These are phyloP conservation scores for Mrakia gelida DNA, from an alignment of 768 basidiomycete species.

Conservation along the genomic window DNA sequence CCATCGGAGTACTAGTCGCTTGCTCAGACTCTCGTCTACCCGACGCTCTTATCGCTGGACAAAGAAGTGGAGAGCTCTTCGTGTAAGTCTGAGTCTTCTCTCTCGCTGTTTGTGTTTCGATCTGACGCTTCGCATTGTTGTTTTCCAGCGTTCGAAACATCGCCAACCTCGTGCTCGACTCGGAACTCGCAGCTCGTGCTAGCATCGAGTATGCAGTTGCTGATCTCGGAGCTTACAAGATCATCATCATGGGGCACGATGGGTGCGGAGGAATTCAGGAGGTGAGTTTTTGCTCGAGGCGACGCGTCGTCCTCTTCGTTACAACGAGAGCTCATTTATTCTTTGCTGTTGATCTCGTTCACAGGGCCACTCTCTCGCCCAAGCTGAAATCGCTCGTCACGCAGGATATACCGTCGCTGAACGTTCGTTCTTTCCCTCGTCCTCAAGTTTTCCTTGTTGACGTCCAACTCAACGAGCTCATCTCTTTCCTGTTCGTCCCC, in stretches of 20 bases:
- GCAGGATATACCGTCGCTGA: slow-evolving; percentile 13
- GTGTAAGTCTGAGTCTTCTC: neutral
- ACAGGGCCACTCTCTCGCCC: neutral
- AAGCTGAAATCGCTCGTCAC: slow-evolving; percentile 5
- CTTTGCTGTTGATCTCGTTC: neutral
- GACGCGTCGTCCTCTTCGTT: neutral
- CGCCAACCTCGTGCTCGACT: slow-evolving; percentile 16
- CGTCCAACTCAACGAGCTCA: neutral
- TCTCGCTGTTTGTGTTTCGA: no score
- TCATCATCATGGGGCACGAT: slow-evolving; percentile 14
- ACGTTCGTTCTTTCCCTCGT: neutral
- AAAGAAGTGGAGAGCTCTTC: neutral
- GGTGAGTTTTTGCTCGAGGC: neutral
- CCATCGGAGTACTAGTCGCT: neutral
- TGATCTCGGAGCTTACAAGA: neutral
- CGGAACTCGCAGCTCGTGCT: neutral
- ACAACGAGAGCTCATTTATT: neutral
- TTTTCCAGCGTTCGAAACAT: slow-evolving; percentile 9
- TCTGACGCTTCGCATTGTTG: neutral
- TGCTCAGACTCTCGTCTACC: slow-evolving; percentile 6
- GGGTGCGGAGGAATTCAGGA: neutral
- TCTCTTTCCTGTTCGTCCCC: neutral
- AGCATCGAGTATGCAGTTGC: neutral
- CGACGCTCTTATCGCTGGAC: slow-evolving; percentile 4
- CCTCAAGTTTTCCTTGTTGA: neutral